These are phyloP conservation scores for Avena eriantha DNA, from an alignment of 176 grass and related monocot species.

Conservation along the genomic window DNA sequence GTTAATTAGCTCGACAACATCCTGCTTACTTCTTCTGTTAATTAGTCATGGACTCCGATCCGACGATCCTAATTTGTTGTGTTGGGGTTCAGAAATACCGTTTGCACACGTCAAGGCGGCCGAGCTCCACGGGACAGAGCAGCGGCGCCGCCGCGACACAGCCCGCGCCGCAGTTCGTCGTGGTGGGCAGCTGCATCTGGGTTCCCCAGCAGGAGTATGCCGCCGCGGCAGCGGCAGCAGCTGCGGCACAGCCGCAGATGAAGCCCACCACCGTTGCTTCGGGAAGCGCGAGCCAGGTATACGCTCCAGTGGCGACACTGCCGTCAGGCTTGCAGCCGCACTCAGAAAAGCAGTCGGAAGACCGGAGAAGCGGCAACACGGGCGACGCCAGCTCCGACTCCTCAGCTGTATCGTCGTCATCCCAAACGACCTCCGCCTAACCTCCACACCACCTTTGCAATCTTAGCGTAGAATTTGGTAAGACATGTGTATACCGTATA, in stretches of 20 bases:
- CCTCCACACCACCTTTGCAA: not conserved
- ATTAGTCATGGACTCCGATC: not conserved
- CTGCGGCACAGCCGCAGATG: constrained; percentile 17
- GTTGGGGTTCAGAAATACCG: constrained; percentile 62
- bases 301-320: constrained; percentile 47
- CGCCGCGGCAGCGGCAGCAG: not conserved
- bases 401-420: constrained; percentile 54
- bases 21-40: not conserved
- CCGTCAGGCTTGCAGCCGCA: not conserved
- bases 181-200: constrained; percentile 62
- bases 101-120: constrained; percentile 60
- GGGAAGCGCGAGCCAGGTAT: constrained; percentile 32
- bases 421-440: constrained; percentile 53
- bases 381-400: constrained; percentile 41
- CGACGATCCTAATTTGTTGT: not conserved
- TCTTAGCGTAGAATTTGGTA: constrained; percentile 11
- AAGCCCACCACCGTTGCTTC: not conserved
- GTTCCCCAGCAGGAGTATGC: constrained; percentile 53
- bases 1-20: not conserved
- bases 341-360: not conserved
- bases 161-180: constrained; percentile 49
- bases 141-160: not conserved
- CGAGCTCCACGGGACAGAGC: constrained; percentile 50
- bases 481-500: constrained; percentile 11
- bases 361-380: not conserved